Percentiles rank a stretch among this genome's conserved stretches.
These are phyloP conservation scores for Abortiporus biennis DNA, from an alignment of 1,284 basidiomycete species.

Conservation along the genomic window DNA sequence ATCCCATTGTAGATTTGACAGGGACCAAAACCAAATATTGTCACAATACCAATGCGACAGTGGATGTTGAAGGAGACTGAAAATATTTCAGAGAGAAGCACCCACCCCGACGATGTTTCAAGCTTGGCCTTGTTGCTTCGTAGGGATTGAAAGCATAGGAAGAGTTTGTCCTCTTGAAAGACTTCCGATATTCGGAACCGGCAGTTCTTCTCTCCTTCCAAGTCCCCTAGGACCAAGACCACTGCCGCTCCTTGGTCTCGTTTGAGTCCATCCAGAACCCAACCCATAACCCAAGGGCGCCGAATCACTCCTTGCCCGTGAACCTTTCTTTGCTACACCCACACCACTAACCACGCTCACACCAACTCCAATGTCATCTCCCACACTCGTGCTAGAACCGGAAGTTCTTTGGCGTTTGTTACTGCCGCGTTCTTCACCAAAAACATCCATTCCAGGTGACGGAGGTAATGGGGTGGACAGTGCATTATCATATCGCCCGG, in stretches of 20 bases:
- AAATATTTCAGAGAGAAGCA: too few species aligned
- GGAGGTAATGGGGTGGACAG: constrained; percentile 25
- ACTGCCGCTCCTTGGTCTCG: constrained; percentile 33
- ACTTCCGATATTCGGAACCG: constrained; percentile 22
- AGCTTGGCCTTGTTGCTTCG: not conserved
- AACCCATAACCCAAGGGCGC: constrained; percentile 40
- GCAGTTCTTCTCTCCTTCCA: constrained; percentile 19
- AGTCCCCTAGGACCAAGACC: constrained; percentile 19
- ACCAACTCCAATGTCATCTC: constrained; percentile 12
- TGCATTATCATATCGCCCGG: constrained; percentile 23
- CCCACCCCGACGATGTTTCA: not conserved
- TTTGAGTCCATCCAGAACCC: constrained; percentile 25
- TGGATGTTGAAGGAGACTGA: too few species aligned
- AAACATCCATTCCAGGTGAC: constrained; percentile 23
- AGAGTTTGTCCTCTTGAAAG: constrained; percentile 18
- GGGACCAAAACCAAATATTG: not conserved
- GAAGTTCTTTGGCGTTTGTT: constrained; percentile 31
- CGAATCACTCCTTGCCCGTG: constrained; percentile 41
- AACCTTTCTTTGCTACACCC: constrained; percentile 27
- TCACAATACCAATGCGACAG: not conserved
- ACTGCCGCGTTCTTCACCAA: constrained; percentile 24
- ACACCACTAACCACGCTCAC: constrained; percentile 16
- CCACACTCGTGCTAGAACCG: constrained; percentile 13
- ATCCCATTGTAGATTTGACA: not conserved
- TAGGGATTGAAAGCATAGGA: constrained; percentile 23